Base-by-base conservation (phyloP, 2,329 filamentous ascomycete species). In the Rosellinia necatrix region DNA sequence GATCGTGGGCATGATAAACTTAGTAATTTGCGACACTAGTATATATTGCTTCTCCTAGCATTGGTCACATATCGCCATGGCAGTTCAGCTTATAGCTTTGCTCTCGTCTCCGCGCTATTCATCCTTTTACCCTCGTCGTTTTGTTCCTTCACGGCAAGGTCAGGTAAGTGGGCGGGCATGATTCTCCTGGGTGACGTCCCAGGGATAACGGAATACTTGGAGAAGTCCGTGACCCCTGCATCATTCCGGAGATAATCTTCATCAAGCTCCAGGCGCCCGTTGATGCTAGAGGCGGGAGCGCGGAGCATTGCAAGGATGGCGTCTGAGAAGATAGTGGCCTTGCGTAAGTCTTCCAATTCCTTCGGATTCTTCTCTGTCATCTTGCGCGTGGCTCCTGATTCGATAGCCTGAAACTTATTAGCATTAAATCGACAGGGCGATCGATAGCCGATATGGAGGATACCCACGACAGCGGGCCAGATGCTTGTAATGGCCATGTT, bases 401-500 rank as follows among this genome's bases (percentile, higher is more conserved):
- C 84, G 60, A 94, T 90, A 2, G 86, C 81, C 67, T 75, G 24
- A 15, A 17, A 6, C n/a, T 15, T 15, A 17, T 61, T n/a, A 62
- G 29, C 4, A 21, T 2, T 19, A 6, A 13, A 9, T 13, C 2
- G 13, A 17, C 13, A 6, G 6, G 9, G 13, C 13, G 8, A 7
- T 41, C 9, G n/a, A 27, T 6, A 24, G 24, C 32, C 10, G 19
- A 42, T 9, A 12, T n/a, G 21, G 10, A 5, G 27, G 15, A 19
- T 34, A 74, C 85, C 64, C 74, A 89, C 88, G 25, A 80, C 82
- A 3, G 90, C 90, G 9, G 91, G 91, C 91, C 91, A 96, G 4
- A 96, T 81, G 62, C 88, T 90, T 0, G 87, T 91, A 52, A 94
- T 86, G 9, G 89, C 87, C 89, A 93, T 91, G 5, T 83, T 76